phyloP scores from a whole-genome alignment of 2,329 filamentous ascomycete genomes.

The Monosporascus ibericus region DNA sequence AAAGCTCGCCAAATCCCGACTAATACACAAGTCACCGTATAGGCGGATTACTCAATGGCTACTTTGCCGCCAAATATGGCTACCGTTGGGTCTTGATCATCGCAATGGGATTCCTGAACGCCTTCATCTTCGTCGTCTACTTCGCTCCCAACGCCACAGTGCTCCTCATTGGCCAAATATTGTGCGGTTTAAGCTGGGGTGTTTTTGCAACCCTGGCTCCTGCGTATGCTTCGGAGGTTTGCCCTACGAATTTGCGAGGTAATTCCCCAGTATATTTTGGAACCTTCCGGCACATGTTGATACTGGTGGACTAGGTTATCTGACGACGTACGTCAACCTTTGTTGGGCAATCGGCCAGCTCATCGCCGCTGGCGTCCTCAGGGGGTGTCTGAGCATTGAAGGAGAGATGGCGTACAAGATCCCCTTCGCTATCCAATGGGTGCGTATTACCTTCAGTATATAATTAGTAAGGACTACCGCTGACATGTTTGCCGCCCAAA shows the following conservation, averaged over 20 bases:
- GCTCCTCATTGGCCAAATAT: constrained; percentile 22
- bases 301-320: constrained; percentile 13
- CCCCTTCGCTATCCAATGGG: constrained; percentile 39
- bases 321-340: constrained; percentile 40
- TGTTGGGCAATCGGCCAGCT: constrained; percentile 41
- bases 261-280: not conserved
- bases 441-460: not conserved
- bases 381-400: constrained; percentile 26
- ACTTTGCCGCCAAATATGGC: constrained; percentile 21
- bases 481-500: not conserved
- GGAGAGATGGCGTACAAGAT: constrained; percentile 37
- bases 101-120: constrained; percentile 21
- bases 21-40: not conserved
- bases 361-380: constrained; percentile 33
- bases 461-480: not conserved
- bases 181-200: constrained; percentile 26
- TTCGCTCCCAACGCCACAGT: constrained; percentile 16
- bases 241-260: constrained; percentile 26
- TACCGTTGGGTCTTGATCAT: constrained; percentile 25
- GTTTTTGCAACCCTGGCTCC: constrained; percentile 26
- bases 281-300: not conserved
- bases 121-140: constrained; percentile 24
- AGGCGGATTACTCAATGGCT: constrained; percentile 25
- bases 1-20: not conserved
- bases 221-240: constrained; percentile 29